These are phyloP conservation scores for Aspergillus alliaceus DNA, from an alignment of 2,329 filamentous ascomycete species.

Conservation along the genomic window DNA sequence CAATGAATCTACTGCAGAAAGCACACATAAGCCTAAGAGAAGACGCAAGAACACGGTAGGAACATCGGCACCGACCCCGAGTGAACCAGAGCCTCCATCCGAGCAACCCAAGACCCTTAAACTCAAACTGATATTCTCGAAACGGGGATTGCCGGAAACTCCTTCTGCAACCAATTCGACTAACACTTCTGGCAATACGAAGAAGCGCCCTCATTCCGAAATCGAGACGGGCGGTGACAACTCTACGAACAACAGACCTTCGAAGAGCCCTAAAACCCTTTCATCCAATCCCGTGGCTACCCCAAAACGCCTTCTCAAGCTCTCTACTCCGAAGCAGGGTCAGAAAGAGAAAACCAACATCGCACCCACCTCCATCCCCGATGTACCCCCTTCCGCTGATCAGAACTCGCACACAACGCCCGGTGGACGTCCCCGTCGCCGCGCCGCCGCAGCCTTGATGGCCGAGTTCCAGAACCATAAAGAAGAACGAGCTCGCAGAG, in stretches of 20 bases:
- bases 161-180: neutral
- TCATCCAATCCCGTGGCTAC: neutral
- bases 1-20: constrained; percentile 2
- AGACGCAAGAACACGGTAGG: constrained; percentile 10
- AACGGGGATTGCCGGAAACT: constrained; percentile 2
- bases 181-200: constrained; percentile 5
- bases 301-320: neutral
- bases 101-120: constrained; percentile 10
- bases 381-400: neutral
- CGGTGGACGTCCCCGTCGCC: constrained; percentile 22
- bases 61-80: neutral
- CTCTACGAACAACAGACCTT: neutral
- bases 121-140: constrained; percentile 14
- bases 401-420: constrained; percentile 8
- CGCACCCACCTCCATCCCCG: neutral
- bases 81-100: neutral
- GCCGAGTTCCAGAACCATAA: constrained; percentile 20
- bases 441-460: constrained; percentile 21
- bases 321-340: neutral
- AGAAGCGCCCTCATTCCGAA: constrained; percentile 18
- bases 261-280: constrained; percentile 1
- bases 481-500: constrained; percentile 18
- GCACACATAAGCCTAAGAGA: constrained; percentile 11
- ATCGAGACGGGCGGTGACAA: constrained; percentile 4
- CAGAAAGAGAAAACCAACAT: neutral